These are phyloP conservation scores for Ganoderma lingzhi DNA, from an alignment of 1,284 basidiomycete genomes.

Conservation along the genomic window DNA sequence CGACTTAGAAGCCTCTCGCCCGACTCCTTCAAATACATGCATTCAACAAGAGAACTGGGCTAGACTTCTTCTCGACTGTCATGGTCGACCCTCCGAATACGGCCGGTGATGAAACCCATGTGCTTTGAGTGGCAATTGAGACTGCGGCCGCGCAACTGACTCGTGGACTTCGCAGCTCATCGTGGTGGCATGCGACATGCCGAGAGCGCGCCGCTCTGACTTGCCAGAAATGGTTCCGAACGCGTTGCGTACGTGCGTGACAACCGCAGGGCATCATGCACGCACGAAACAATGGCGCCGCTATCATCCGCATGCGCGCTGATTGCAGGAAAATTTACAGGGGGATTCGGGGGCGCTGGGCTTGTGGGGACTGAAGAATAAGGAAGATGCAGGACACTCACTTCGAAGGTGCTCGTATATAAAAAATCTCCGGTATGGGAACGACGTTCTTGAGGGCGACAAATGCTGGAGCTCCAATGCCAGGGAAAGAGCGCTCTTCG, in stretches of 20 bases:
- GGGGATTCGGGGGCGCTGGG: background rate
- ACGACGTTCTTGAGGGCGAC: conserved; percentile 34
- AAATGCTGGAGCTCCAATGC: conserved; percentile 15
- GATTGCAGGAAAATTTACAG: background rate
- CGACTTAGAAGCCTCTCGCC: background rate
- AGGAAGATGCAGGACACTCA: conserved; percentile 44
- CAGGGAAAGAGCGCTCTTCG: background rate
- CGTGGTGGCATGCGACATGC: background rate
- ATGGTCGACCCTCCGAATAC: background rate
- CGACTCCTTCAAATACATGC: background rate
- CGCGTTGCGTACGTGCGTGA: background rate
- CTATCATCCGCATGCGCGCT: background rate
- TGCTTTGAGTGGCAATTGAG: background rate
- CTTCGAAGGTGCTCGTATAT: conserved; percentile 80
- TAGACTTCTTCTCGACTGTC: background rate
- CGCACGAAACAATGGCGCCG: background rate
- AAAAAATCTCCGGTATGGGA: conserved; percentile 79
- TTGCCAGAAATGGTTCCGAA: background rate
- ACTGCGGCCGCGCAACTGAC: background rate
- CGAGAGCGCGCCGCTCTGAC: background rate
- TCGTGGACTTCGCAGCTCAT: background rate
- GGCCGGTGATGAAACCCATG: background rate
- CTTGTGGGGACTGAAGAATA: background rate
- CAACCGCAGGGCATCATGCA: background rate
- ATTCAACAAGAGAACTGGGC: background rate